These are phyloP conservation scores for Serendipita indica DNA, from an alignment of 768 basidiomycete species.

Conservation along the genomic window DNA sequence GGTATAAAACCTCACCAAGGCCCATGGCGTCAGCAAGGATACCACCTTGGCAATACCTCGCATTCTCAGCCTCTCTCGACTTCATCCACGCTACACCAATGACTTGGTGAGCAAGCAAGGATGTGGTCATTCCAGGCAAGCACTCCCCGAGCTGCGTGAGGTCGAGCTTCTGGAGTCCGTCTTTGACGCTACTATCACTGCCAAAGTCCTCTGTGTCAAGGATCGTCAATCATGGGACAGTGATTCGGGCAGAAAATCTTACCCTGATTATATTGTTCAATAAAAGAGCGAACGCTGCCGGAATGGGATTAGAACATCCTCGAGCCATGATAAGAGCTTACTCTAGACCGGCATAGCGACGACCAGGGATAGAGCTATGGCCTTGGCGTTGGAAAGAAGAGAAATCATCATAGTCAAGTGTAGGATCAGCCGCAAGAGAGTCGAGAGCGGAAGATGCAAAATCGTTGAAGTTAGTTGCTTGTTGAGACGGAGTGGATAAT, in stretches of 20 bases:
- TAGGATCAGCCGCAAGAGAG: too few relatives aligned
- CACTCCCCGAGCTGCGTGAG: constrained; percentile 33
- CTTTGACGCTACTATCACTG: constrained; percentile 41
- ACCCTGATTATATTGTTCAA: neutral
- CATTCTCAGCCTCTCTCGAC: constrained; percentile 29
- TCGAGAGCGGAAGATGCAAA: too few relatives aligned
- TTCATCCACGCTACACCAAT: constrained; percentile 49
- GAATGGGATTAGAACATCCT: constrained; percentile 16
- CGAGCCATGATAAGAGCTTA: constrained; percentile 3
- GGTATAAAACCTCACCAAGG: constrained; percentile 31
- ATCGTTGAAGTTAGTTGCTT: too few relatives aligned
- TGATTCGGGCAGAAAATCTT: constrained; percentile 6
- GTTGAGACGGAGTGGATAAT: too few relatives aligned
- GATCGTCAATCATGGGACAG: constrained; percentile 39
- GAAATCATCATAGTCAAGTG: too few relatives aligned
- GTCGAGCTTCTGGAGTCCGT: constrained; percentile 39
- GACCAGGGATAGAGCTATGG: neutral
- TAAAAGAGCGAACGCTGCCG: constrained; percentile 11
- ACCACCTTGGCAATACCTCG: constrained; percentile 26
- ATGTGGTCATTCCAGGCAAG: constrained; percentile 43
- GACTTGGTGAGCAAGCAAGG: constrained; percentile 54
- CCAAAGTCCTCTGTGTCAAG: constrained; percentile 45
- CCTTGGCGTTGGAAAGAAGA: neutral
- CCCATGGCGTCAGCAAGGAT: constrained; percentile 42
- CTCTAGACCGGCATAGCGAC: neutral